Conservation (phyloP, 306 rosid species). For the Glycyrrhiza uralensis region DNA sequence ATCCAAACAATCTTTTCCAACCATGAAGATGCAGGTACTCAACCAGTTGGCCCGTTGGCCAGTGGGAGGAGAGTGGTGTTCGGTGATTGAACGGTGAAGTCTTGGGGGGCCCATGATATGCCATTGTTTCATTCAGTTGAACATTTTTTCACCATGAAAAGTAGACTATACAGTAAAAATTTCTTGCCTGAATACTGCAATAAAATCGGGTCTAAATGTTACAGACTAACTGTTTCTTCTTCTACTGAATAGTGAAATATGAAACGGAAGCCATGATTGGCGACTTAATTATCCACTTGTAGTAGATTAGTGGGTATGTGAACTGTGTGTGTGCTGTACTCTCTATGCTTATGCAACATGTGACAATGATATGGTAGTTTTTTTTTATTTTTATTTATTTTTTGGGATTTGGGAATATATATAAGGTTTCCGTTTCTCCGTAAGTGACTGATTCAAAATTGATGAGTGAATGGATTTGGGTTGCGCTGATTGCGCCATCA, state of each 20-base stretch:
- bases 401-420: neutral
- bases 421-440: no score
- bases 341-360: neutral
- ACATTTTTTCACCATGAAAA: neutral
- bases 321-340: neutral
- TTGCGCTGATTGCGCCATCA: constrained; percentile 61
- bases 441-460: constrained; percentile 21
- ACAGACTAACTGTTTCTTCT: neutral
- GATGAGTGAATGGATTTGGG: constrained; percentile 27
- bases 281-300: neutral
- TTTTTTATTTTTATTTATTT: no score
- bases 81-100: constrained; percentile 1
- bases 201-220: neutral
- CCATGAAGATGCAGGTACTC: neutral
- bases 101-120: neutral
- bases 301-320: constrained; percentile 12
- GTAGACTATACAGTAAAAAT: no score
- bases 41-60: neutral
- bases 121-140: neutral
- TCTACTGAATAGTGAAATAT: neutral
- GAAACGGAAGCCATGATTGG: constrained; percentile 6
- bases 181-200: neutral
- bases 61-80: neutral
- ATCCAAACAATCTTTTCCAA: neutral
- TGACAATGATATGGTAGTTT: neutral